Base-by-base conservation (phyloP, 257 asterid genomes). In the Nicotiana paniculata region DNA sequence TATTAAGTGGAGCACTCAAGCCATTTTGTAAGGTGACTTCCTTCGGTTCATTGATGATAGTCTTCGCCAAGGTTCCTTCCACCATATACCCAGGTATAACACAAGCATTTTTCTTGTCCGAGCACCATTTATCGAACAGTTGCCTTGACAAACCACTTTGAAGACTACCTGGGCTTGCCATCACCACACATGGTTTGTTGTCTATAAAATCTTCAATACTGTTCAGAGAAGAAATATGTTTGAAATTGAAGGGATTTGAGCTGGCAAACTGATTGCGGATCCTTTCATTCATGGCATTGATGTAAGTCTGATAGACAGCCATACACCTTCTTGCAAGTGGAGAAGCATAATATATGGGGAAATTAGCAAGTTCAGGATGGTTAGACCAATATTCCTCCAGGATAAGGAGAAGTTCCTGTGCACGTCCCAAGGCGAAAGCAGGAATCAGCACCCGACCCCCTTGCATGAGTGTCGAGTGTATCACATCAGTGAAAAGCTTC, bases 371-470 rank as follows among this genome's bases (percentile, higher is more conserved):
- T 43, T 94, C 98, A 26, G 96, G 96, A 83, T 94, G 99, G 91
- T 82, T 92, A 18, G 94, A 87, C 99, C 99, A 96, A 69, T 92
- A 96, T 82, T 96, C 99, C 6, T 96, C 99, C 82, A 96, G 86
- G 69, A 96, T 96, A 77, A 96, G 93, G 32, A 96, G 93, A n/a
- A 96, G 88, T 87, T 96, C 99, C 85, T 96, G 99, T 3, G 99
- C 98, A 32, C 99, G 94, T 54, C 99, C 98, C 72, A 94, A 94
- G 81, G 99, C 99, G 82, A 85, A 96, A 63, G 97, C 98, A 10
- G 98, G 99, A 81, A 96, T 96, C 58, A 96, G 87, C 30, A 96
- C 98, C 75, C 98, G 97, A 9, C 99, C 98, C 37, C 99, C 98
- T 86, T 92, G 98, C 77, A 94, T 83, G 59, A 96, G 88, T 2